Evolutionary conservation across 2,329 filamentous ascomycete genomes (phyloP).

Genomic region (Scorias spongiosa): DNA sequence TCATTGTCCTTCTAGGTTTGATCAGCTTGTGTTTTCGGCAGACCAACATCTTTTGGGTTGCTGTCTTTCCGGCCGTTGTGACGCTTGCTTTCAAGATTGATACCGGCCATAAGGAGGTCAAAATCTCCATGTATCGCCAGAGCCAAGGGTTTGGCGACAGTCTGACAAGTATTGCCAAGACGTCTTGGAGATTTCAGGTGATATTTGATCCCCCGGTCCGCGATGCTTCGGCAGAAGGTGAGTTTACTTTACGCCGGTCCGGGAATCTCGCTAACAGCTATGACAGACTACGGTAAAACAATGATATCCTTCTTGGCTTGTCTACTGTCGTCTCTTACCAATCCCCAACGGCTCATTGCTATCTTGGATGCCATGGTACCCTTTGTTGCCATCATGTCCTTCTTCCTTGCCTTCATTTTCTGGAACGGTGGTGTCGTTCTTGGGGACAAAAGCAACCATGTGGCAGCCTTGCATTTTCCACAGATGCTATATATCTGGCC

Average conservation of each 20-base stretch:
- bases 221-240: conserved; percentile 36
- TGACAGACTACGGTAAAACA: conserved; percentile 33
- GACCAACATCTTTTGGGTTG: conserved; percentile 94
- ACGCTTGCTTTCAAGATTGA: conserved; percentile 30
- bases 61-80: conserved; percentile 53
- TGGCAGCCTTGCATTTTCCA: conserved; percentile 72
- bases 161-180: conserved; percentile 13
- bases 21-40: conserved; percentile 65
- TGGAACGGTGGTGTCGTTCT: conserved; percentile 91
- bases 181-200: conserved; percentile 25
- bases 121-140: conserved; percentile 16
- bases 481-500: conserved; percentile 96
- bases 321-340: conserved; percentile 27
- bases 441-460: conserved; percentile 87
- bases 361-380: conserved; percentile 21
- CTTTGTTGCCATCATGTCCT: conserved; percentile 45
- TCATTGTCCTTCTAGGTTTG: conserved; percentile 41
- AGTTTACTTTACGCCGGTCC: neutral
- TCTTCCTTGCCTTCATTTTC: conserved; percentile 60
- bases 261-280: neutral
- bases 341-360: conserved; percentile 9
- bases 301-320: conserved; percentile 49
- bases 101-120: conserved; percentile 35
- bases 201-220: conserved; percentile 36
- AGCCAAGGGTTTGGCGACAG: conserved; percentile 18